Base-by-base conservation (phyloP, 805 yeast species). In the Saccharomycopsis capsularis region DNA sequence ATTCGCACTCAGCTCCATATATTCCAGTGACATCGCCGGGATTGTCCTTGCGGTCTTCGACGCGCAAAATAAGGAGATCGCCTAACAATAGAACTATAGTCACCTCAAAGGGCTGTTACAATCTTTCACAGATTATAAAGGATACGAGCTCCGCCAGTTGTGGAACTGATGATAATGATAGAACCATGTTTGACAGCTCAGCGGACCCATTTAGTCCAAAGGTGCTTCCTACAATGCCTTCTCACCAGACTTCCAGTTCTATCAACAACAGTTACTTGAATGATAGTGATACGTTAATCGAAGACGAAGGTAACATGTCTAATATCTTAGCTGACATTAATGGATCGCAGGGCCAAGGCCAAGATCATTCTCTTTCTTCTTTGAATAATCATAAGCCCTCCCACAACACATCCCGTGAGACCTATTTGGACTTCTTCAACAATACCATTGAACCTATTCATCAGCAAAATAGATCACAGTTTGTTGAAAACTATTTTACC, bases 361-460 rank as follows among this genome's bases (percentile, higher is more conserved):
- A 16, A 35, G 16, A 19, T 9, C 32, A 24, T 13, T n/a, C n/a
- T n/a, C n/a, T n/a, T n/a, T n/a, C n/a, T n/a, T n/a, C n/a, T n/a
- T n/a, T n/a, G n/a, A n/a, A n/a, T n/a, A n/a, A n/a, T n/a, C n/a
- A n/a, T n/a, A n/a, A n/a, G n/a, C n/a, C n/a, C n/a, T n/a, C n/a
- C n/a, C n/a, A n/a, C n/a, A n/a, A n/a, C n/a, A n/a, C n/a, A n/a
- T n/a, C n/a, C n/a, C n/a, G n/a, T n/a, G 34, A 22, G 4, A 47
- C 27, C 9, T 50, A 51, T 35, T 42, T 50, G 29, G 44, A 50
- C n/a, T 42, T 27, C 36, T 51, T 48, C 46, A 43, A 43, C n/a
- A 39, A 29, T 24, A 50, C 30, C 22, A 50, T 50, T 40, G 53
- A 50, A 40, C 44, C 40, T 15, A 51, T 40, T 27, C 53, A 50